Evolutionary conservation across 2,329 filamentous ascomycete species (phyloP).

Genomic region (Penicillium sp.): DNA sequence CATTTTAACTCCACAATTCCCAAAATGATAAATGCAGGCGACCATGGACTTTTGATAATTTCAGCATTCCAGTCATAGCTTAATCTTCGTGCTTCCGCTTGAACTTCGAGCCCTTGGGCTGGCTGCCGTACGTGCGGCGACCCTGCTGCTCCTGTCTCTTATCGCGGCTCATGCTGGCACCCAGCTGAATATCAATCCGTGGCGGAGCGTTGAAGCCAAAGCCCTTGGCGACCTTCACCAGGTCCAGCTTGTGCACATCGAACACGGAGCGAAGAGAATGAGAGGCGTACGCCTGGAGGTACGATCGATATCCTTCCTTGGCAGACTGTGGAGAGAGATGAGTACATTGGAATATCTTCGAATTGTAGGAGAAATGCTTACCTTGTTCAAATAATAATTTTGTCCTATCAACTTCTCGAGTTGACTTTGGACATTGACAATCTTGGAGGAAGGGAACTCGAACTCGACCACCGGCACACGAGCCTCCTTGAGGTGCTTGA

Average conservation of each 20-base stretch:
- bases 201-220: slow-evolving; percentile 79
- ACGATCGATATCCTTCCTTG: slow-evolving; percentile 77
- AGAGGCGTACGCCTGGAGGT: slow-evolving; percentile 91
- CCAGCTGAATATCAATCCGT: slow-evolving; percentile 74
- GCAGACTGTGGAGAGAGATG: slow-evolving; percentile 49
- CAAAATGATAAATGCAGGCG: slow-evolving; percentile 23
- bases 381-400: slow-evolving; percentile 97
- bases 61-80: slow-evolving; percentile 18
- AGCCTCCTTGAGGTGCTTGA: slow-evolving; percentile 85
- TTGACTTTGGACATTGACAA: slow-evolving; percentile 85
- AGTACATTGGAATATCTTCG: neutral
- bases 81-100: slow-evolving; percentile 48
- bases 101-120: slow-evolving; percentile 65
- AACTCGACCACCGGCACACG: slow-evolving; percentile 94
- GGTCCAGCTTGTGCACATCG: slow-evolving; percentile 76
- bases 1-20: slow-evolving; percentile 23
- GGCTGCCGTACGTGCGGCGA: slow-evolving; percentile 72
- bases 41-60: slow-evolving; percentile 24
- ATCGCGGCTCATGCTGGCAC: slow-evolving; percentile 71
- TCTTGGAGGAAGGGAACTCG: slow-evolving; percentile 89
- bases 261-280: slow-evolving; percentile 82
- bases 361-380: slow-evolving; percentile 30
- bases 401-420: slow-evolving; percentile 90
- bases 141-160: slow-evolving; percentile 63
- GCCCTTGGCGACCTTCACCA: slow-evolving; percentile 79